A percentile compares a stretch with the other conserved stretches of the same genome.
Evolutionary conservation across 306 rosid species (phyloP).

Genomic region (Quercus ilex): DNA sequence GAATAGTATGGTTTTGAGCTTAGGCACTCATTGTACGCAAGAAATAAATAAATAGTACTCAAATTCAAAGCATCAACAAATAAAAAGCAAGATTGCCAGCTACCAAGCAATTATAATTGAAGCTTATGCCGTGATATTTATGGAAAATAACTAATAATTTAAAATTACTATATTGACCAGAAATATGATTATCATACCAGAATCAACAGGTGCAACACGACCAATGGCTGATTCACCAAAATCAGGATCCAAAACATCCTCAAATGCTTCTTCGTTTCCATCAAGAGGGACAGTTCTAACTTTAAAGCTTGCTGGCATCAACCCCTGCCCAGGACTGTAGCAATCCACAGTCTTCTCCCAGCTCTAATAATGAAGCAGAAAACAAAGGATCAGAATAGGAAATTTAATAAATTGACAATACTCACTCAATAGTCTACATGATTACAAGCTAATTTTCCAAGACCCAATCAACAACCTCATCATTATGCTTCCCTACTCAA

Average conservation of each 20-base stretch:
- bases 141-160: not conserved
- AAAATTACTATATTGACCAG: not conserved
- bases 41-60: not conserved
- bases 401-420: constrained; percentile 2
- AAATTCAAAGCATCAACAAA: not conserved
- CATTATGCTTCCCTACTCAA: not conserved
- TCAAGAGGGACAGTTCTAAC: constrained; percentile 67
- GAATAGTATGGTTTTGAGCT: not conserved
- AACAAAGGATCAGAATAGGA: constrained; percentile 6
- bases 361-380: constrained; percentile 44
- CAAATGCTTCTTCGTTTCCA: constrained; percentile 65
- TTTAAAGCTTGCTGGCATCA: constrained; percentile 96
- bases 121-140: not conserved
- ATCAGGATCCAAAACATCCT: constrained; percentile 88
- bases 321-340: constrained; percentile 89
- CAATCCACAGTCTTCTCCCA: constrained; percentile 95
- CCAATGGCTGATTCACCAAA: constrained; percentile 98
- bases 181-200: constrained; percentile 39
- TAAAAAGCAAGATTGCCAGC: not conserved
- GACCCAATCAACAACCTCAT: not conserved
- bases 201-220: constrained; percentile 92
- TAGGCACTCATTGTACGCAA: not conserved
- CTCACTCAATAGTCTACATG: not conserved
- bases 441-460: not conserved
- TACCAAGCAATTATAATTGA: not conserved